Percentiles rank a stretch among this genome's conserved stretches.
These are phyloP conservation scores for Rostrohypoxylon terebratum DNA, from an alignment of 495 filamentous ascomycete species.

Conservation along the genomic window DNA sequence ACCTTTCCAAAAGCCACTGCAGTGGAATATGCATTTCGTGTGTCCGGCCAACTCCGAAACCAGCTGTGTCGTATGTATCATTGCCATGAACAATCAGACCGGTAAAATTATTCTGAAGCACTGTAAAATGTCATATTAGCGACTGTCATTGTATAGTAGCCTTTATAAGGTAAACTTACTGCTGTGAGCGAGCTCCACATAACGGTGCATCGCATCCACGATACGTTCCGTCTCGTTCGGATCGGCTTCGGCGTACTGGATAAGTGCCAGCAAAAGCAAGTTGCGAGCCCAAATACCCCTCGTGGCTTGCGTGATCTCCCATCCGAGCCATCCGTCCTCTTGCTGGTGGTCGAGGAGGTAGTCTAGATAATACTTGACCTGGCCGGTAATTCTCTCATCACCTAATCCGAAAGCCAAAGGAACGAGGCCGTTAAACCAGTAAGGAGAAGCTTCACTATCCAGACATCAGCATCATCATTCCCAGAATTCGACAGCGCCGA, in stretches of 20 bases:
- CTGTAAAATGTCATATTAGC: not conserved
- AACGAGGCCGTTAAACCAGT: conserved; percentile 76
- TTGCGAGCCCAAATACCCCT: conserved; percentile 68
- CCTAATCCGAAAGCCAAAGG: conserved; percentile 69
- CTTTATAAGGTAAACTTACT: conserved; percentile 53
- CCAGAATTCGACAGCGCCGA: not conserved
- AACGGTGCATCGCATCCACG: conserved; percentile 53
- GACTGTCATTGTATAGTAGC: not conserved
- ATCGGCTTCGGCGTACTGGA: conserved; percentile 63
- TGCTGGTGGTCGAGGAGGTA: conserved; percentile 66
- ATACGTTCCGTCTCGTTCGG: conserved; percentile 50
- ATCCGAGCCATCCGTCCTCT: conserved; percentile 72
- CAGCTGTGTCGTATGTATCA: conserved; percentile 33
- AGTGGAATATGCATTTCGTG: conserved; percentile 51
- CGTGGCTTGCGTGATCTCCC: conserved; percentile 57
- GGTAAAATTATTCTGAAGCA: conserved; percentile 48
- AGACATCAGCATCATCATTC: not conserved
- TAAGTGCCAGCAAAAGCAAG: conserved; percentile 56
- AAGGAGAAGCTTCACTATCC: conserved; percentile 66
- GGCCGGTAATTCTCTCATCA: conserved; percentile 64
- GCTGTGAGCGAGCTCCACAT: conserved; percentile 53
- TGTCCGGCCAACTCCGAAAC: conserved; percentile 39
- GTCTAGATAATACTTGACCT: conserved; percentile 62
- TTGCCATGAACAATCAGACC: conserved; percentile 36
- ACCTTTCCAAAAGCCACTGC: conserved; percentile 66